Percentiles rank a stretch among this genome's conserved stretches.
These are phyloP conservation scores for Fusarium begoniae DNA, from an alignment of 2,329 filamentous ascomycete species.

Conservation along the genomic window DNA sequence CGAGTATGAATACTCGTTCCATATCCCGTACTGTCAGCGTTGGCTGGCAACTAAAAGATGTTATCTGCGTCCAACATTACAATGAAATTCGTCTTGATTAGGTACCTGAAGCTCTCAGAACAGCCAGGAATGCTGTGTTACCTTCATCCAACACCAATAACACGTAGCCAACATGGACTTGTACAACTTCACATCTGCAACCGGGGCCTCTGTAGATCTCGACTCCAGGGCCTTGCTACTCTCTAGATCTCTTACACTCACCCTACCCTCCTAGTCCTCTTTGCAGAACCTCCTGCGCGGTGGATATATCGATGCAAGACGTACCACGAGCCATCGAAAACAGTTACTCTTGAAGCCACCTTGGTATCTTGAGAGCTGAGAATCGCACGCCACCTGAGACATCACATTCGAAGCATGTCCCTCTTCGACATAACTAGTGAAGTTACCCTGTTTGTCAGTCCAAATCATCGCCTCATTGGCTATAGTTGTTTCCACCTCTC, in stretches of 20 bases:
- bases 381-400: neutral
- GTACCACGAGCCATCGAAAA: neutral
- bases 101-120: neutral
- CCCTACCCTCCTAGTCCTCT: neutral
- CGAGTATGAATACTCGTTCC: neutral
- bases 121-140: neutral
- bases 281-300: neutral
- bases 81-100: neutral
- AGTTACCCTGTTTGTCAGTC: neutral
- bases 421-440: neutral
- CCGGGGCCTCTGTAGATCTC: neutral
- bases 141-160: neutral
- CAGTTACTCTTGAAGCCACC: neutral
- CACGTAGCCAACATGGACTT: neutral
- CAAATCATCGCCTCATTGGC: neutral
- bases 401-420: neutral
- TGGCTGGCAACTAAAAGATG: neutral
- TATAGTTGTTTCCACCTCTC: neutral
- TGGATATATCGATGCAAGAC: neutral
- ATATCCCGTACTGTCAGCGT: neutral
- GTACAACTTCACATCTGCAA: neutral
- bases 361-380: neutral
- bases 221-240: neutral
- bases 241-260: neutral
- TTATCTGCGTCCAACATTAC: rapidly evolving